Percentiles rank a stretch among this genome's conserved stretches.
phyloP scores from a whole-genome alignment of 225 moss, liverwort and hornwort genomes.

The Marchantia paleacea region DNA sequence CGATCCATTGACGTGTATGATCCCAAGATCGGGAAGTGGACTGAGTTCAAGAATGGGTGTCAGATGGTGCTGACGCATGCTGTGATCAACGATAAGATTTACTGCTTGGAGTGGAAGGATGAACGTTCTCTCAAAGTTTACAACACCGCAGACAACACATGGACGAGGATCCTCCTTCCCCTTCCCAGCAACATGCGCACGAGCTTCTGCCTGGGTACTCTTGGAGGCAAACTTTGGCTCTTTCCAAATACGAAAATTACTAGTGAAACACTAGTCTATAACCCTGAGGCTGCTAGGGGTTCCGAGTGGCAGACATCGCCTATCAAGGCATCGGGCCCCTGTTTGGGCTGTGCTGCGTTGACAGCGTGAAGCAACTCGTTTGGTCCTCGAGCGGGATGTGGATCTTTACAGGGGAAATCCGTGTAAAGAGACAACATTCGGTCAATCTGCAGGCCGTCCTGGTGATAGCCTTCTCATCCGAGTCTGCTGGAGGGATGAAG shows the following conservation, averaged over 20 bases:
- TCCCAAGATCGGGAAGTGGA: slow-evolving; percentile 29
- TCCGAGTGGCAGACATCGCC: slow-evolving; percentile 38
- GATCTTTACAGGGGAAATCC: background rate
- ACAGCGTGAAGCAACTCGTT: slow-evolving; percentile 22
- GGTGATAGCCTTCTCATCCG: slow-evolving; percentile 1
- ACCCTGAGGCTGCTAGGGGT: slow-evolving; percentile 36
- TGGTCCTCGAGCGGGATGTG: background rate
- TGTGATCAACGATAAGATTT: slow-evolving; percentile 40
- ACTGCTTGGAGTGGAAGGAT: slow-evolving; percentile 50
- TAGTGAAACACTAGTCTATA: slow-evolving; percentile 31
- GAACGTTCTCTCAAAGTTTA: slow-evolving; percentile 43
- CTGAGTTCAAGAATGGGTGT: slow-evolving; percentile 39
- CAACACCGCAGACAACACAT: slow-evolving; percentile 27
- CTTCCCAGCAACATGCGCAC: slow-evolving; percentile 26
- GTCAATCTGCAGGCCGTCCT: background rate
- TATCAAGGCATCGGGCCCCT: slow-evolving; percentile 30
- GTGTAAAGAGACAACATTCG: background rate
- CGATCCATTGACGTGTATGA: slow-evolving; percentile 44
- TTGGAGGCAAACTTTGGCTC: slow-evolving; percentile 37
- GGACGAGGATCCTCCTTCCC: slow-evolving; percentile 37
- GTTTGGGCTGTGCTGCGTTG: slow-evolving; percentile 32
- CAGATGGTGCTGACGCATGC: slow-evolving; percentile 43
- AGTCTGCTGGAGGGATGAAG: slow-evolving; percentile 8
- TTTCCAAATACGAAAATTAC: slow-evolving; percentile 21
- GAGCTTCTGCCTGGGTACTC: slow-evolving; percentile 37